These are phyloP conservation scores for Candida coquimbonensis DNA, from an alignment of 805 yeast species.

Conservation along the genomic window DNA sequence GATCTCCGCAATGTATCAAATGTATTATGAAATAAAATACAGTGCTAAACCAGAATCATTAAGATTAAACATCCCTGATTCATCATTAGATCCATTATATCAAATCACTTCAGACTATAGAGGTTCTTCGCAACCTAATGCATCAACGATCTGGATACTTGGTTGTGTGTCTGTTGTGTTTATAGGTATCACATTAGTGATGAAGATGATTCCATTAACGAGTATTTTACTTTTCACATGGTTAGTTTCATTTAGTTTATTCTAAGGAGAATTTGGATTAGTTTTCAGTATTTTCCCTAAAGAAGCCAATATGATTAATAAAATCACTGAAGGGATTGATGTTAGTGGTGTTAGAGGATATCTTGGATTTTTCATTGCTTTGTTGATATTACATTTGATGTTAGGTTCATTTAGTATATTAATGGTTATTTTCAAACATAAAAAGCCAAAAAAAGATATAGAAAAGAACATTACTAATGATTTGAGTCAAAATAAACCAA, in stretches of 20 bases:
- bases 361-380: conserved; percentile 1
- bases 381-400: background rate
- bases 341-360: background rate
- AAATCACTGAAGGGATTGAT: background rate
- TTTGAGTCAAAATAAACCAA: too few relatives aligned
- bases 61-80: conserved; percentile 2
- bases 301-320: background rate
- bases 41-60: background rate
- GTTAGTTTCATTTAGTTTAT: conserved; percentile 1
- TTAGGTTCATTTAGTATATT: background rate
- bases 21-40: background rate
- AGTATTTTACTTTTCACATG: background rate
- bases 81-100: background rate
- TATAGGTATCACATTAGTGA: background rate
- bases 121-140: background rate
- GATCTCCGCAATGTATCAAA: background rate
- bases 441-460: too few relatives aligned
- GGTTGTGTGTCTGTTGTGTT: background rate
- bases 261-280: conserved; percentile 1
- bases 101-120: background rate
- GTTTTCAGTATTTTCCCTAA: background rate
- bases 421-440: too few relatives aligned
- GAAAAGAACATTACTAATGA: too few relatives aligned
- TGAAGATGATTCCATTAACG: background rate
- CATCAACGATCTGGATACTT: conserved; percentile 2